Conservation (phyloP, 2,329 filamentous ascomycete genomes). For the Trichophyton schoenleinii region DNA sequence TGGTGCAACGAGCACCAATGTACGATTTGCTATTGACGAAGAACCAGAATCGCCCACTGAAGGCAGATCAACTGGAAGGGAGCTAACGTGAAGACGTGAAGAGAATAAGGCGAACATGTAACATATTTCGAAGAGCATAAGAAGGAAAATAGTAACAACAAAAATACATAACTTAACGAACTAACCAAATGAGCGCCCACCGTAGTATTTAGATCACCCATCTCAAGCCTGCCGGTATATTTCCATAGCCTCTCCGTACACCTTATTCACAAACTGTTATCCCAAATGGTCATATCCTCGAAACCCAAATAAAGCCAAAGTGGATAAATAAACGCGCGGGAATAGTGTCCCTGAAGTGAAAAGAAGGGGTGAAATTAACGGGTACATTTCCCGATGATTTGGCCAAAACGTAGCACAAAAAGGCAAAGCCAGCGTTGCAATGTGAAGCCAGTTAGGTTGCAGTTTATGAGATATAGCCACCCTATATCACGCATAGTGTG, state of each 20-base stretch:
- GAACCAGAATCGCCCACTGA: slow-evolving; percentile 31
- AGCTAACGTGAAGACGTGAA: not conserved
- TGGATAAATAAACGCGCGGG: not conserved
- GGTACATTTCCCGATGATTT: too few relatives aligned
- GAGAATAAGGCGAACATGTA: not conserved
- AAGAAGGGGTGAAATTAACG: not conserved
- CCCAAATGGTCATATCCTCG: not conserved
- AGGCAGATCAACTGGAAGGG: slow-evolving; percentile 20
- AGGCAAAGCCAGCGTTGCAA: not conserved
- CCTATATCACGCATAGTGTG: not conserved
- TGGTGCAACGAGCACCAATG: slow-evolving; percentile 22
- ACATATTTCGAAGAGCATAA: not conserved
- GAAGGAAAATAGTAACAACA: not conserved
- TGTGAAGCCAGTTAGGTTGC: not conserved
- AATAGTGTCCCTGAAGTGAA: too few relatives aligned
- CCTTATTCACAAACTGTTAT: not conserved
- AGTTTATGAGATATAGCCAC: not conserved
- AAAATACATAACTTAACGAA: not conserved
- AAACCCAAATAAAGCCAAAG: not conserved
- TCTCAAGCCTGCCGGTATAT: not conserved
- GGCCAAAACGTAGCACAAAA: not conserved
- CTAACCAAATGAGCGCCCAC: not conserved
- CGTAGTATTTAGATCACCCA: not conserved
- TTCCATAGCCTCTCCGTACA: not conserved
- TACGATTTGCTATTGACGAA: slow-evolving; percentile 29